A percentile compares a stretch with the other conserved stretches of the same genome.
These are phyloP conservation scores for Hypericum perforatum DNA, from an alignment of 345 rosid species.

Conservation along the genomic window DNA sequence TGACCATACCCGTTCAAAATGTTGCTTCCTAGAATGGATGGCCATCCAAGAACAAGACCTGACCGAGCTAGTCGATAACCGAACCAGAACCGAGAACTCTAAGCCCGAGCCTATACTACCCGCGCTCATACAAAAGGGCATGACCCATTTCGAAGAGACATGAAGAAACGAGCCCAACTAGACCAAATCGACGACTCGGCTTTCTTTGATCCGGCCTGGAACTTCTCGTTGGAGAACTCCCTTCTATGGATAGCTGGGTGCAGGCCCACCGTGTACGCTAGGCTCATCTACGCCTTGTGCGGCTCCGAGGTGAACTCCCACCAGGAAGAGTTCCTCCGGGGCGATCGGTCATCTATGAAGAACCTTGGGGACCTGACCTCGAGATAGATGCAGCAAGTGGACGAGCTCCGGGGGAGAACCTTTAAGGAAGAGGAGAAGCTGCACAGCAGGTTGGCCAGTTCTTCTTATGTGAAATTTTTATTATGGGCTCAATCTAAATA, in stretches of 20 bases:
- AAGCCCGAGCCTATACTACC: not conserved
- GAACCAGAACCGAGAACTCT: not conserved
- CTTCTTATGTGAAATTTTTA: no score
- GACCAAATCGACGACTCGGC: conserved; percentile 8
- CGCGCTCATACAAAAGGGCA: conserved; percentile 11
- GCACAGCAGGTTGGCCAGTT: conserved; percentile 6
- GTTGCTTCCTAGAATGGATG: conserved; percentile 26
- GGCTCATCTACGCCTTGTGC: conserved; percentile 22
- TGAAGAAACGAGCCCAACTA: conserved; percentile 11
- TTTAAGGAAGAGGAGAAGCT: conserved; percentile 27
- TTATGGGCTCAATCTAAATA: no score
- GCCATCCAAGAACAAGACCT: conserved; percentile 21
- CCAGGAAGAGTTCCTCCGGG: conserved; percentile 11
- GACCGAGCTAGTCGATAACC: not conserved
- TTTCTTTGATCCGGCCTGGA: conserved; percentile 31
- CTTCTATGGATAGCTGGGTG: conserved; percentile 40
- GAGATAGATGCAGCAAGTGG: conserved; percentile 15
- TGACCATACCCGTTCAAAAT: no score
- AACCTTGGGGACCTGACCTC: conserved; percentile 20
- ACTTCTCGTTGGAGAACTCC: conserved; percentile 35
- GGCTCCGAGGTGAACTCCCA: conserved; percentile 23
- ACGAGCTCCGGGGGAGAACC: conserved; percentile 24
- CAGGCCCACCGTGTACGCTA: conserved; percentile 32
- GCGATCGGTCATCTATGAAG: not conserved
- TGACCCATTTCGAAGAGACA: conserved; percentile 18